phyloP scores from a whole-genome alignment of 371 early-diverging fungal species.

The Syncephalastrum racemosum region DNA sequence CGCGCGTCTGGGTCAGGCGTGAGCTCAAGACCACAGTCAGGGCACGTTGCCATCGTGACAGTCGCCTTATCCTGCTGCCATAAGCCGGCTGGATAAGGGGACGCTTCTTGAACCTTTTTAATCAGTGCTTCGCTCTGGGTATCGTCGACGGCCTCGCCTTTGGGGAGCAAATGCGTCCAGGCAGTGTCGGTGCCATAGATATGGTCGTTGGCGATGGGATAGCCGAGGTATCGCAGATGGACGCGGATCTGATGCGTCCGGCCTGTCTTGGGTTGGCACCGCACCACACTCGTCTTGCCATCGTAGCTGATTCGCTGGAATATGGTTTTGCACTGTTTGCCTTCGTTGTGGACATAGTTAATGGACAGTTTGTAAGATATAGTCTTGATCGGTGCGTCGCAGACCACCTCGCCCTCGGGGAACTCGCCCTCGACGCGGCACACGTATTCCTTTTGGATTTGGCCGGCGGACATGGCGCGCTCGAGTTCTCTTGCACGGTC shows the following conservation, averaged over 20 bases:
- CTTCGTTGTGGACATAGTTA: conserved; percentile 79
- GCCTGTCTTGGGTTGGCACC: conserved; percentile 90
- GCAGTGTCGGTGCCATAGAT: conserved; percentile 73
- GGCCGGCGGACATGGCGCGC: conserved; percentile 58
- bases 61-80: conserved; percentile 18
- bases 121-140: conserved; percentile 13
- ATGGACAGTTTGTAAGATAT: conserved; percentile 84
- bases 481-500: conserved; percentile 65
- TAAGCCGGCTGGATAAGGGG: conserved; percentile 15
- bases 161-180: conserved; percentile 68
- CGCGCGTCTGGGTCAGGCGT: conserved; percentile 66
- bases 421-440: conserved; percentile 87
- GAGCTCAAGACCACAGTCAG: conserved; percentile 52
- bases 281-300: conserved; percentile 65
- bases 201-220: conserved; percentile 97
- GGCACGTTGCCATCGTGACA: conserved; percentile 26
- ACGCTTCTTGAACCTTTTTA: conserved; percentile 11
- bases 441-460: conserved; percentile 84
- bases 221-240: conserved; percentile 94
- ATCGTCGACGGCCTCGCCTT: conserved; percentile 41
- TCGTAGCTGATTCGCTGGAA: conserved; percentile 70
- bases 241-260: conserved; percentile 99
- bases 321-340: conserved; percentile 77
- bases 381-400: conserved; percentile 80
- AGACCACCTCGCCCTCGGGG: conserved; percentile 68